Percentiles rank a stretch among this genome's conserved stretches.
These are phyloP conservation scores for Fusarium caatingaense DNA, from an alignment of 2,329 filamentous ascomycete species.

Conservation along the genomic window DNA sequence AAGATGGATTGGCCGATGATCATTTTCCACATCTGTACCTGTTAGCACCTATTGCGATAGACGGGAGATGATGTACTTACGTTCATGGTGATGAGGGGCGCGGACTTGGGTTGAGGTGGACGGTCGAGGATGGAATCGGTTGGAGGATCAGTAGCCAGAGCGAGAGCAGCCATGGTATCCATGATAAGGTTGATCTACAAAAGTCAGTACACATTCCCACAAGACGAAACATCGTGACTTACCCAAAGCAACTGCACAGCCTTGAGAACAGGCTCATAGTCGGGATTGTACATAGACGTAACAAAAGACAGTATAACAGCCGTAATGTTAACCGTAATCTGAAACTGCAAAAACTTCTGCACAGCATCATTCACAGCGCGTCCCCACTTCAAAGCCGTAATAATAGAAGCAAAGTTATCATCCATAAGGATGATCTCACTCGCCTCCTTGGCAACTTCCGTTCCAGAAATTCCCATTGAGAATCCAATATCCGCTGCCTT, in stretches of 20 bases:
- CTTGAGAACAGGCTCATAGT: slow-evolving; percentile 80
- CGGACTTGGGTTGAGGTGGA: slow-evolving; percentile 70
- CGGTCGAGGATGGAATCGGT: slow-evolving; percentile 82
- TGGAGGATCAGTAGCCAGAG: slow-evolving; percentile 88
- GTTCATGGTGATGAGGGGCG: slow-evolving; percentile 79
- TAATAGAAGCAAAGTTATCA: slow-evolving; percentile 86
- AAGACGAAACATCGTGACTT: background rate
- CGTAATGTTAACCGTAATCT: slow-evolving; percentile 91
- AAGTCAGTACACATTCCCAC: rapidly evolving
- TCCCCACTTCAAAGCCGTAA: slow-evolving; percentile 85
- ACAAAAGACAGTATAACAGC: slow-evolving; percentile 90
- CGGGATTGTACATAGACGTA: slow-evolving; percentile 77
- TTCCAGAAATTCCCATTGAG: slow-evolving; percentile 86
- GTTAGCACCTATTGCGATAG: rapidly evolving
- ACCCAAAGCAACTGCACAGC: slow-evolving; percentile 98
- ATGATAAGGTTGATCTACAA: slow-evolving; percentile 80
- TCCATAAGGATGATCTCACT: slow-evolving; percentile 90
- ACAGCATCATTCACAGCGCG: slow-evolving; percentile 81
- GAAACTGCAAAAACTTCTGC: slow-evolving; percentile 81
- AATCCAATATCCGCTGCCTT: slow-evolving; percentile 86
- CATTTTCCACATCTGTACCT: slow-evolving; percentile 91
- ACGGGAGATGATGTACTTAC: background rate
- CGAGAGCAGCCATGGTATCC: slow-evolving; percentile 92
- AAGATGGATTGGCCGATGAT: slow-evolving; percentile 93
- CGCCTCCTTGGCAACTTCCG: slow-evolving; percentile 86